Percentiles rank a stretch among this genome's conserved stretches.
Conservation (phyloP, 345 rosid species). For the Luvunga scandens region DNA sequence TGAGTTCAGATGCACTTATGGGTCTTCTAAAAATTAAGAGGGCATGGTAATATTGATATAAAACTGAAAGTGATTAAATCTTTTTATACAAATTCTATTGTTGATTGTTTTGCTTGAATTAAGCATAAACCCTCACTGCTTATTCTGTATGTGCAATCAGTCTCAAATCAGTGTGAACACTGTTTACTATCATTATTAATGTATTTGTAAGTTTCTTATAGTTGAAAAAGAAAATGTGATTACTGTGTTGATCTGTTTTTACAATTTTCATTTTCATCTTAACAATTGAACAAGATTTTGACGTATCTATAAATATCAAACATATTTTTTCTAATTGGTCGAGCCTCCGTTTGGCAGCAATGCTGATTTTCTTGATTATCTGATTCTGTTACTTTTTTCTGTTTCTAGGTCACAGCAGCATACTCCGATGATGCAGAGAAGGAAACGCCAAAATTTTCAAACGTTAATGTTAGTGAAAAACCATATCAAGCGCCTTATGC, state of each 20-base stretch:
- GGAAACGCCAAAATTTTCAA: conserved; percentile 42
- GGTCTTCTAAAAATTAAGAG: not conserved
- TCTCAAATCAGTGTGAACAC: not conserved
- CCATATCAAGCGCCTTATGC: conserved; percentile 74
- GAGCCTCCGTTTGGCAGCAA: not conserved
- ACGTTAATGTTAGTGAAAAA: conserved; percentile 36
- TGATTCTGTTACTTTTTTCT: conserved; percentile 19
- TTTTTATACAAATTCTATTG: not conserved
- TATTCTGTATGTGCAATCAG: not conserved
- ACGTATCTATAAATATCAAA: not conserved
- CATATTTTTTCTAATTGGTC: not conserved
- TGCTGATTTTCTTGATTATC: conserved; percentile 14
- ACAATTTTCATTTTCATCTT: conserved; percentile 5
- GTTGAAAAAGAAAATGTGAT: not conserved
- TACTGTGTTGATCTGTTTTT: not conserved
- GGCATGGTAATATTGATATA: not conserved
- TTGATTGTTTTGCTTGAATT: not conserved
- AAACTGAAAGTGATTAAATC: not conserved
- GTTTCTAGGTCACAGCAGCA: conserved; percentile 45
- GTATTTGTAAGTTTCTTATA: too few species aligned
- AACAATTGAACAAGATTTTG: not conserved
- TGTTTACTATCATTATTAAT: too few species aligned
- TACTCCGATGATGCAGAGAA: conserved; percentile 31
- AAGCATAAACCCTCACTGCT: not conserved
- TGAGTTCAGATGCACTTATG: not conserved